These are phyloP conservation scores for Metarhizium guizhouense DNA, from an alignment of 2,329 filamentous ascomycete genomes.

Conservation along the genomic window DNA sequence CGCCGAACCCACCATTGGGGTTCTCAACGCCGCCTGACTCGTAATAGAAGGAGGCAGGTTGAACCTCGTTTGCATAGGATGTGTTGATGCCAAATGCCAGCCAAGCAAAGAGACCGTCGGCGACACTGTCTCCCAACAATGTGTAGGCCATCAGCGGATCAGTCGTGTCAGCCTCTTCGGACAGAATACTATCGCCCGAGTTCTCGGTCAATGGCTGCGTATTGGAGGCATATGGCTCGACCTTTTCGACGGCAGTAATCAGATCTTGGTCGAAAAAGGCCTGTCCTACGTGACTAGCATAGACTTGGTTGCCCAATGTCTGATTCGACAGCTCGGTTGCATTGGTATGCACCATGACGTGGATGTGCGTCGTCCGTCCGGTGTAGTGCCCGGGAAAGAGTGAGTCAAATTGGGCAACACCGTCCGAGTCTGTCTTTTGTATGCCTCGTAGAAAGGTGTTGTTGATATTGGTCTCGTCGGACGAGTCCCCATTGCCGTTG, in stretches of 20 bases:
- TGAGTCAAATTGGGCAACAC: conserved; percentile 30
- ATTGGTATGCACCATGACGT: conserved; percentile 20
- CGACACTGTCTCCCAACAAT: conserved; percentile 41
- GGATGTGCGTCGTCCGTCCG: conserved; percentile 31
- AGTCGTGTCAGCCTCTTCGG: conserved; percentile 35
- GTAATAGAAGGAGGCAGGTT: conserved; percentile 23
- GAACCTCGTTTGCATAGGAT: conserved; percentile 12
- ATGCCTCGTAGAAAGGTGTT: conserved; percentile 30
- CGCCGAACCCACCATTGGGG: conserved; percentile 11
- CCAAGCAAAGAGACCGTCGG: conserved; percentile 45
- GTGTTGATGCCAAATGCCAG: conserved; percentile 41
- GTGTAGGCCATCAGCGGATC: conserved; percentile 51
- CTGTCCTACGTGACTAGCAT: conserved; percentile 52
- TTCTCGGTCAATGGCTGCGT: conserved; percentile 37
- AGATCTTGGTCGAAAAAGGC: conserved; percentile 45
- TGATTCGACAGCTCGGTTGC: conserved; percentile 34
- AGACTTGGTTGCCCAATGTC: conserved; percentile 38
- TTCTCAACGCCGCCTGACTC: conserved; percentile 23
- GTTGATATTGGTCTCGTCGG: conserved; percentile 17
- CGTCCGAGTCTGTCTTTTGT: conserved; percentile 28
- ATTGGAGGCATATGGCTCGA: conserved; percentile 36
- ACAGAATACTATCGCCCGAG: conserved; percentile 35
- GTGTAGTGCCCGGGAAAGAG: conserved; percentile 35
- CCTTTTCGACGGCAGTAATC: conserved; percentile 39
- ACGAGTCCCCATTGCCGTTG: conserved; percentile 23